Evolutionary conservation across 352 stramenopile genomes (phyloP), one percentile per base, ranked within the genome.

Genomic region (Paralagenidium karlingii): DNA sequence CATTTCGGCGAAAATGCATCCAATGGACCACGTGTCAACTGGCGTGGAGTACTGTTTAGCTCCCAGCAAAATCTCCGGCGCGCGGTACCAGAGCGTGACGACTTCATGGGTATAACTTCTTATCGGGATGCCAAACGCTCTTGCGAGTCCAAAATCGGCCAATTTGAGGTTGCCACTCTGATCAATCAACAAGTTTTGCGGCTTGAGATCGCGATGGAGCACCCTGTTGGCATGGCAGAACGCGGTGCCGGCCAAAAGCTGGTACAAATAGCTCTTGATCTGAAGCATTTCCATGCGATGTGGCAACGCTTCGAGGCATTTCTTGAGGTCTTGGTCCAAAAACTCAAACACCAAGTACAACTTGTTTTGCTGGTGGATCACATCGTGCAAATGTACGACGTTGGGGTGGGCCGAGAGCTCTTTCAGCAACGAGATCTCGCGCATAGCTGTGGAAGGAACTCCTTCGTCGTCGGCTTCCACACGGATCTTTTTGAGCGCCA

Each of bases 191-290:
- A 96, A 52, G 62, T 99, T 99, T 56, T 98, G 93, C 15, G 94
- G 92, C 67, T 99, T 99, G 51, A 99, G 71, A 56, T 99, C 95
- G 25, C 95, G 82, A 62, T 99, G 95, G 25, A 99, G 63, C 41
- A 98, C 92, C 29, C 94, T 79, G 54, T 97, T 93, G 25, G 80
- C 78, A 66, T 99, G 95, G 63, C 94, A 98, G 51, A 90, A 97
- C 34, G 85, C 83, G 16, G 98, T 76, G 15, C 77, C 77, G 1
- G 71, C 68, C 30, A 90, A 43, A 11, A 90, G 33, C 45, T 90
- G 76, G 45, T 88, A 87, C 38, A 92, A 39, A 38, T 79, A 92
- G 38, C 71, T 80, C 60, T 92, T 92, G 57, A 92, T 61, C 47
- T 84, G 68, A 10, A 78, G 60, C 12, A 81, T 58, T 26, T 88